Conservation (phyloP, 2,329 filamentous ascomycete species). For the Gnomoniopsis smithogilvyi region DNA sequence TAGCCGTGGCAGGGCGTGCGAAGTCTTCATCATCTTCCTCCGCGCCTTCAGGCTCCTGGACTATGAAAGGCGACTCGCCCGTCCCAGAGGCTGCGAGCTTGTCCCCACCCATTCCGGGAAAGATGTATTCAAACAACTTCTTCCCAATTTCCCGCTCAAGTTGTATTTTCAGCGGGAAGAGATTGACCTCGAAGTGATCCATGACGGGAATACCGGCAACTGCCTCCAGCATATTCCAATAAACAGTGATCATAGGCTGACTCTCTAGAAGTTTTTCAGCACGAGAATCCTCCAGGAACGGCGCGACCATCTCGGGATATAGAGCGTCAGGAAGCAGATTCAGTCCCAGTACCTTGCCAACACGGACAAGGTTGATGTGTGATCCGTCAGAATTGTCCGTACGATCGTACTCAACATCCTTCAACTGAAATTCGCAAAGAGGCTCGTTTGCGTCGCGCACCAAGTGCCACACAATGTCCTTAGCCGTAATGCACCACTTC, state of each 20-base stretch:
- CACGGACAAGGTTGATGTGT: slow-evolving; percentile 86
- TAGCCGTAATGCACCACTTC: slow-evolving; percentile 89
- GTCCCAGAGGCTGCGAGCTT: slow-evolving; percentile 37
- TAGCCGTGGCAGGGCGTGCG: slow-evolving; percentile 28
- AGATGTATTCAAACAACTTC: slow-evolving; percentile 94
- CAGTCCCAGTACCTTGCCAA: slow-evolving; percentile 82
- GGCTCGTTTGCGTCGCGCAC: slow-evolving; percentile 84
- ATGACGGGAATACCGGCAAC: slow-evolving; percentile 97
- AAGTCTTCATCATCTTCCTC: slow-evolving; percentile 39
- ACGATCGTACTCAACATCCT: slow-evolving; percentile 87
- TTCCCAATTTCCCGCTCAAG: slow-evolving; percentile 90
- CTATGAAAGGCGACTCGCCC: slow-evolving; percentile 59
- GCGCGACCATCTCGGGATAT: slow-evolving; percentile 94
- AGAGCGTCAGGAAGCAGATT: slow-evolving; percentile 88
- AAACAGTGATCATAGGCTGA: slow-evolving; percentile 84
- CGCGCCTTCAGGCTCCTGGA: slow-evolving; percentile 45
- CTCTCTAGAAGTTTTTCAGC: slow-evolving; percentile 52
- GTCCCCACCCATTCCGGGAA: slow-evolving; percentile 74
- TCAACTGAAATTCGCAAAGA: slow-evolving; percentile 87
- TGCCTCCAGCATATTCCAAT: slow-evolving; percentile 97
- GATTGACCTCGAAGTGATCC: slow-evolving; percentile 91
- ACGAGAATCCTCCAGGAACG: slow-evolving; percentile 68
- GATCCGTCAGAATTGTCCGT: slow-evolving; percentile 97
- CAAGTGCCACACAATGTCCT: slow-evolving; percentile 96
- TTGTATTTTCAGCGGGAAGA: slow-evolving; percentile 92